Evolutionary conservation across 2,329 filamentous ascomycete genomes (phyloP).

Genomic region (Colletotrichum tanaceti): DNA sequence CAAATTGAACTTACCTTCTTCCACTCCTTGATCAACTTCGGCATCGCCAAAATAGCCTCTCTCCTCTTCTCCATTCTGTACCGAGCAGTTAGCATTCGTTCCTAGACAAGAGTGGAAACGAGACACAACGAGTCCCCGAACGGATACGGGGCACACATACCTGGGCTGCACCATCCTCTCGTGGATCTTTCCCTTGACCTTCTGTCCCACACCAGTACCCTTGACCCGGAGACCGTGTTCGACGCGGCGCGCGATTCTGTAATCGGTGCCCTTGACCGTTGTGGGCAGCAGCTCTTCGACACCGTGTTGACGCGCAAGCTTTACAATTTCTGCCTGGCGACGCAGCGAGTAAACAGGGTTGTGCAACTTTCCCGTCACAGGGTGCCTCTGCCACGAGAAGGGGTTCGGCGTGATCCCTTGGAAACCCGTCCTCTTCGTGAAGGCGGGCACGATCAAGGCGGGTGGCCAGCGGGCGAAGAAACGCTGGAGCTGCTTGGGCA

Average conservation of each 20-base stretch:
- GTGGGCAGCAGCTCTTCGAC: slow-evolving; percentile 84
- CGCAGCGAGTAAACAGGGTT: slow-evolving; percentile 85
- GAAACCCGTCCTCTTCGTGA: slow-evolving; percentile 61
- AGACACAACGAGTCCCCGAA: neutral
- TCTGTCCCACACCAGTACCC: slow-evolving; percentile 91
- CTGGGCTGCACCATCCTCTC: slow-evolving; percentile 85
- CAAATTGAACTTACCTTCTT: slow-evolving; percentile 79
- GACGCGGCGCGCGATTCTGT: slow-evolving; percentile 75
- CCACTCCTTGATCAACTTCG: slow-evolving; percentile 90
- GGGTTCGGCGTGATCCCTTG: slow-evolving; percentile 76
- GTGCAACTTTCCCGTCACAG: slow-evolving; percentile 83
- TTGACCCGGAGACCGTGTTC: slow-evolving; percentile 87
- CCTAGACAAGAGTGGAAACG: neutral
- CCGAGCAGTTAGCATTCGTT: slow-evolving; percentile 47
- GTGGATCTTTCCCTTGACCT: slow-evolving; percentile 94
- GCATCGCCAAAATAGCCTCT: slow-evolving; percentile 95
- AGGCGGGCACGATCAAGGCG: slow-evolving; percentile 64
- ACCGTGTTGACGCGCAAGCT: slow-evolving; percentile 81
- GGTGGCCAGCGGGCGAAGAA: slow-evolving; percentile 95
- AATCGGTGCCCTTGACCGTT: slow-evolving; percentile 79
- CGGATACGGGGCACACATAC: slow-evolving; percentile 56
- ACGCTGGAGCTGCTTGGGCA: slow-evolving; percentile 81
- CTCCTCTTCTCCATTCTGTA: slow-evolving; percentile 84
- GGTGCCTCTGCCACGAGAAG: slow-evolving; percentile 83
- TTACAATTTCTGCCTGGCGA: slow-evolving; percentile 90